phyloP scores from a whole-genome alignment of 176 grass and related monocot genomes.

The Thinopyrum elongatum region DNA sequence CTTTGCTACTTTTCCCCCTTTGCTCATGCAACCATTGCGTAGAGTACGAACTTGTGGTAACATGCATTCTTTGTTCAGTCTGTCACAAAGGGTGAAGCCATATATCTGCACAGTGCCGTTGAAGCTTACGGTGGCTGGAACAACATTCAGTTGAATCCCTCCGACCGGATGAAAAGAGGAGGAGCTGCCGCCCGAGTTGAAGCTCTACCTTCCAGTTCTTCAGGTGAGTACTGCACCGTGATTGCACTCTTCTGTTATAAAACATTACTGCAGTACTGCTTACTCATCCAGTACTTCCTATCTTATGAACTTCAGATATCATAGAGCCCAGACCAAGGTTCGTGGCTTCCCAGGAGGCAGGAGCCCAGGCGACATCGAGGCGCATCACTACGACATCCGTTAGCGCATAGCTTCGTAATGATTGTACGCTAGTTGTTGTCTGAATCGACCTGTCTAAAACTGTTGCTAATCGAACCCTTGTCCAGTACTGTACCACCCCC shows the following conservation, averaged over 20 bases:
- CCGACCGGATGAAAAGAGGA: slow-evolving; percentile 78
- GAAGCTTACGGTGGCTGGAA: slow-evolving; percentile 81
- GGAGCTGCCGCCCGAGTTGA: slow-evolving; percentile 73
- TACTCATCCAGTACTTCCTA: neutral
- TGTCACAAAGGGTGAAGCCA: slow-evolving; percentile 78
- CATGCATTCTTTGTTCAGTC: slow-evolving; percentile 38
- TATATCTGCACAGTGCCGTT: slow-evolving; percentile 90
- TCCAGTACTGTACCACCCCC: neutral
- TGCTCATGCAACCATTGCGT: neutral
- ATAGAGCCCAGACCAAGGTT: neutral
- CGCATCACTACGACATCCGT: no score
- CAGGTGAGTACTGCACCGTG: slow-evolving; percentile 40
- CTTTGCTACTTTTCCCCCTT: no score
- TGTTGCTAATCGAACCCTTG: neutral
- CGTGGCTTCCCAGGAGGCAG: no score
- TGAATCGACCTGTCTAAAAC: neutral
- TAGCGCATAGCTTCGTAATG: neutral
- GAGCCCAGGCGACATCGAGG: neutral
- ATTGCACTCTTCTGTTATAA: neutral
- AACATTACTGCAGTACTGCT: neutral
- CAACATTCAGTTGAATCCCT: slow-evolving; percentile 81
- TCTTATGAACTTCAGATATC: slow-evolving; percentile 26
- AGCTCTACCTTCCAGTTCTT: slow-evolving; percentile 76
- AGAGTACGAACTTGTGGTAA: neutral
- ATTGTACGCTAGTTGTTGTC: neutral